Conservation (phyloP, 2,329 filamentous ascomycete genomes). For the Diaporthe ilicicola region DNA sequence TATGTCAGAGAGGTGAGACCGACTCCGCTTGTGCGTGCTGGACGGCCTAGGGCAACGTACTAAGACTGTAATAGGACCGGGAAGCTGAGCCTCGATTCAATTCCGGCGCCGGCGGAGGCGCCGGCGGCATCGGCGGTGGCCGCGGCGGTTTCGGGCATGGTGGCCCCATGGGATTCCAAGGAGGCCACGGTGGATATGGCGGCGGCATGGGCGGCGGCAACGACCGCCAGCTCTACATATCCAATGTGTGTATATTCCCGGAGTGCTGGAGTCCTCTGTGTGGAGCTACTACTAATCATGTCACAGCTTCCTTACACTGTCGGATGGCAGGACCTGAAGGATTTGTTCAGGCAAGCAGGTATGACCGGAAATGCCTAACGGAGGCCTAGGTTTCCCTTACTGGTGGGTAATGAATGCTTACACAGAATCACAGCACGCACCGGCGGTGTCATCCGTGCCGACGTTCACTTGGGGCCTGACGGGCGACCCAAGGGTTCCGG, state of each 20-base stretch:
- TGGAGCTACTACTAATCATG: conserved; percentile 37
- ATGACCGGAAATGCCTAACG: conserved; percentile 52
- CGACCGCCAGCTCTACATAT: conserved; percentile 93
- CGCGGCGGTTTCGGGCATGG: conserved; percentile 56
- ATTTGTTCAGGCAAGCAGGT: conserved; percentile 98
- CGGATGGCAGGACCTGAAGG: conserved; percentile 99
- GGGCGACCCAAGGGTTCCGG: conserved; percentile 96
- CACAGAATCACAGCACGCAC: conserved; percentile 57
- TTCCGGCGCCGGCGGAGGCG: conserved; percentile 70
- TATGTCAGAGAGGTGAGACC: conserved; percentile 91
- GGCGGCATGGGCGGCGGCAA: conserved; percentile 66
- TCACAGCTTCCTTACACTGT: conserved; percentile 92
- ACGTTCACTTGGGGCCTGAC: conserved; percentile 91
- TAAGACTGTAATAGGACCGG: conserved; percentile 73
- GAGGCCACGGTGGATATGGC: conserved; percentile 65
- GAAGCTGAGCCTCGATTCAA: conserved; percentile 98
- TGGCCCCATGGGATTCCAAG: conserved; percentile 49
- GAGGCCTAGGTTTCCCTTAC: neutral
- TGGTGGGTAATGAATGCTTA: neutral
- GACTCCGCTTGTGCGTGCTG: neutral
- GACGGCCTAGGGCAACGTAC: conserved; percentile 16
- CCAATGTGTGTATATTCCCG: conserved; percentile 74
- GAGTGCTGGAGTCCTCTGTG: neutral
- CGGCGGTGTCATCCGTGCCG: conserved; percentile 89
- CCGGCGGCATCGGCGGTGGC: conserved; percentile 69